Evolutionary conservation across 352 stramenopile genomes (phyloP), one percentile per base, ranked within the genome.

Genomic region (Globisporangium ultimum): DNA sequence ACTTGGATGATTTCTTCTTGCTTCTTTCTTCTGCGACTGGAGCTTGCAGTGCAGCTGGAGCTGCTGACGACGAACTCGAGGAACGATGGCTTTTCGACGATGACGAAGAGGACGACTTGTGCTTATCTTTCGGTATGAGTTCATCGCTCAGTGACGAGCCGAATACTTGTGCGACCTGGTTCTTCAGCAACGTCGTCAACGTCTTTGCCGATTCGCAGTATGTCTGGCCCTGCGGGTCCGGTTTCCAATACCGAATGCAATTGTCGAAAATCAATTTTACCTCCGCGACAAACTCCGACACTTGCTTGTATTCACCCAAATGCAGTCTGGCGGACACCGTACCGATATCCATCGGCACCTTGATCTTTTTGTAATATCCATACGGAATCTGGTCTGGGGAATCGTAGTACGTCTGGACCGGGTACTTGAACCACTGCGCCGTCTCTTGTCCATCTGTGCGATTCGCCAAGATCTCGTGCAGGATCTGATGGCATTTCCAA

Each of bases 351-450:
- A 95, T 95, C 17, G 86, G 82, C 20, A 80, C 55, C 36, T 83
- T 89, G 34, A 95, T 81, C 21, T 68, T 89, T 49, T 89, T 80
- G 60, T 84, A 93, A 55, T 95, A 95, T 22, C 78, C 83, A 55
- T 90, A 93, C 21, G 85, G 85, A 28, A 92, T 80, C 60, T 93
- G 83, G 22, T 95, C 85, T 6, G 80, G 67, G 22, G 85, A 91
- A 57, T 92, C 81, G 58, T 82, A 95, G 58, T 95, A 95, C 13
- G 85, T 91, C 55, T 89, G 69, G 38, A 95, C 76, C 21, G 85
- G 85, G 49, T 93, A 92, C 61, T 95, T 95, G 53, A 95, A 95
- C 85, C 85, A 95, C 52, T 93, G 83, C 8, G 85, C 85, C 5
- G 81, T 93, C 49, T 95, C 85, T 42, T 88, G 72, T 2, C 83